Evolutionary conservation across 495 filamentous ascomycete genomes (phyloP), one percentile per base, ranked within the genome.

Genomic region (Aspergillus ellipticus): DNA sequence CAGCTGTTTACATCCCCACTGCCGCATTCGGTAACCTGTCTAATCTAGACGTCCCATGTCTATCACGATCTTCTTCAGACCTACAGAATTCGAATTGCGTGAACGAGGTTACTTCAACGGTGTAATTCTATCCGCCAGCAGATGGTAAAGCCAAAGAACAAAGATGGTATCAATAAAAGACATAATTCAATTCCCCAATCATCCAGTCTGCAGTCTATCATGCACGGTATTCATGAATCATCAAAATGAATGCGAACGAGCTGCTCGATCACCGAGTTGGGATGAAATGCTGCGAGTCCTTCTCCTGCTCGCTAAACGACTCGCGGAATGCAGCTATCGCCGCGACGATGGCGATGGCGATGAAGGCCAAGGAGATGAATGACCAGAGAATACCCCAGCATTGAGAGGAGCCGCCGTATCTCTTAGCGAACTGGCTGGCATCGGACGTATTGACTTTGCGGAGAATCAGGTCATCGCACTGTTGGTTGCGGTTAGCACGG

Each of bases 381-480:
- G 83, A 86, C 88, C 88, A 92, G 39, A 90, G 80, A 24, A 90
- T 76, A 19, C 88, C 88, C 88, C 88, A 92, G 76, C 88, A 92
- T 57, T 87, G 87, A 17, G 86, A 89, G 2, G 86, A 89, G 35
- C 88, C 88, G 15, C 88, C 88, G 61, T 90, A 92, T 24, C 81
- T 78, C 69, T 88, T 75, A 6, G 88, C 88, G 58, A 92, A 92
- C 15, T 89, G 85, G 62, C 85, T 89, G n/a, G 88, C 87, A 68
- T 92, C 88, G 6, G 87, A 90, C 35, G 77, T 82, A 63, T 92
- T 90, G 47, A 90, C 87, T 73, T 92, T 92, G 50, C 88, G 82
- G 3, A 92, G 75, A 63, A 92, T 90, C n/a, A 92, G 76, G 57
- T 92, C 88, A 56, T 92, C 88, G 66, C 88, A 92, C 74, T 80